These are phyloP conservation scores for Prototheca cutis DNA, from an alignment of 163 green algal species.

Conservation along the genomic window DNA sequence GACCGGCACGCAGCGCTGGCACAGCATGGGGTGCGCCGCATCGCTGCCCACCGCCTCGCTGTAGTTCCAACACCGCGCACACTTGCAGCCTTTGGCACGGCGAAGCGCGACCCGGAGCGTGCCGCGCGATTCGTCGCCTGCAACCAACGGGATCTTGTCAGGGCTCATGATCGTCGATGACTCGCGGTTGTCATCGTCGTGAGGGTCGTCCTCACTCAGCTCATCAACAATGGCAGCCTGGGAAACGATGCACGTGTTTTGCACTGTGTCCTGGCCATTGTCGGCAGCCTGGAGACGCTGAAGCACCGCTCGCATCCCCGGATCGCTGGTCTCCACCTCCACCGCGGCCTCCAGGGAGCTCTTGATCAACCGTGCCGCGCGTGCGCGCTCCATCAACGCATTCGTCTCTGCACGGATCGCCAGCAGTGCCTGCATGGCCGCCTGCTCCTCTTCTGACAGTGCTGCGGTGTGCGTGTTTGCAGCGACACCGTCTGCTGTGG, in stretches of 20 bases:
- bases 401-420: constrained; percentile 44
- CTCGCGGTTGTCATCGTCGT: too few species aligned
- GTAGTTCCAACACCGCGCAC: constrained; percentile 92
- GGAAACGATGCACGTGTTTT: constrained; percentile 80
- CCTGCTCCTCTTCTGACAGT: too few species aligned
- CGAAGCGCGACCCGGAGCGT: constrained; percentile 61
- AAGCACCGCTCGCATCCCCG: constrained; percentile 34
- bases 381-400: constrained; percentile 48
- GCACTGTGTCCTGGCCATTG: constrained; percentile 76
- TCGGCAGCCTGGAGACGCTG: constrained; percentile 31
- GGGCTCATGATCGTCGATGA: too few species aligned
- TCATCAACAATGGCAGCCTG: constrained; percentile 40
- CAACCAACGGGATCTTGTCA: too few species aligned
- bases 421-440: constrained; percentile 17
- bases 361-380: constrained; percentile 58
- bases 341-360: constrained; percentile 71
- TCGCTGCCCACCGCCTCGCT: constrained; percentile 33
- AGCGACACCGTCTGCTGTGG: constrained; percentile 33
- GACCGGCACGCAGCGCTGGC: constrained; percentile 79
- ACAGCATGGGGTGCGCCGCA: constrained; percentile 62
- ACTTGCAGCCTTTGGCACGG: constrained; percentile 73
- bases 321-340: constrained; percentile 53
- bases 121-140: constrained; percentile 12
- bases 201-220: constrained; percentile 4
- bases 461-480: too few species aligned